Percentiles rank a stretch among this genome's conserved stretches.
These are phyloP conservation scores for Fusarium azukiicola DNA, from an alignment of 2,329 filamentous ascomycete species.

Conservation along the genomic window DNA sequence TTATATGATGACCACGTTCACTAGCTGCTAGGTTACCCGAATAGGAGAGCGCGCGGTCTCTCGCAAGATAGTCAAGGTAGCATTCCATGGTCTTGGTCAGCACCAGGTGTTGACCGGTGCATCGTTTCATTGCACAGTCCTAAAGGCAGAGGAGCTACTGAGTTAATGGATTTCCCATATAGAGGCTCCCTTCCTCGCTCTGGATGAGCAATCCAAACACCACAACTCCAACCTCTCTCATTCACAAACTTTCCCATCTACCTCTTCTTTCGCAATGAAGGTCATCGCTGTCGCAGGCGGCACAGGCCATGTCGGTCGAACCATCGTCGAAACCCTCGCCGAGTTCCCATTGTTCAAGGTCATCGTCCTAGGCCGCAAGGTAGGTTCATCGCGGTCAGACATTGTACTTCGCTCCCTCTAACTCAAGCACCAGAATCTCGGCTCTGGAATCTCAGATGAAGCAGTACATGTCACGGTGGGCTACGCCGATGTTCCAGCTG, in stretches of 20 bases:
- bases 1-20: background rate
- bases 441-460: background rate
- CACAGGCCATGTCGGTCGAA: background rate
- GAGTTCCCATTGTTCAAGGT: background rate
- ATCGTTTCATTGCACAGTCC: background rate
- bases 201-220: background rate
- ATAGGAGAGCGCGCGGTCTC: slow-evolving; percentile 19
- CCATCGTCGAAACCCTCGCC: background rate
- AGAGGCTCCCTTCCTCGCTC: background rate
- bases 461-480: background rate
- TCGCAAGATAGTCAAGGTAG: background rate
- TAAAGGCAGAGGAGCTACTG: background rate
- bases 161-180: background rate
- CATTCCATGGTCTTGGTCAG: background rate
- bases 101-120: background rate
- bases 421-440: background rate
- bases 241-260: background rate
- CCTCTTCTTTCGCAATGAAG: background rate
- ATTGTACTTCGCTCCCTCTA: background rate
- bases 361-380: slow-evolving; percentile 1
- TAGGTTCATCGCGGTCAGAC: background rate
- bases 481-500: background rate
- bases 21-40: background rate
- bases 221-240: background rate
- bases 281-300: slow-evolving; percentile 5